Evolutionary conservation across 352 stramenopile genomes (phyloP).

Genomic region (Poterioochromonas sp.): DNA sequence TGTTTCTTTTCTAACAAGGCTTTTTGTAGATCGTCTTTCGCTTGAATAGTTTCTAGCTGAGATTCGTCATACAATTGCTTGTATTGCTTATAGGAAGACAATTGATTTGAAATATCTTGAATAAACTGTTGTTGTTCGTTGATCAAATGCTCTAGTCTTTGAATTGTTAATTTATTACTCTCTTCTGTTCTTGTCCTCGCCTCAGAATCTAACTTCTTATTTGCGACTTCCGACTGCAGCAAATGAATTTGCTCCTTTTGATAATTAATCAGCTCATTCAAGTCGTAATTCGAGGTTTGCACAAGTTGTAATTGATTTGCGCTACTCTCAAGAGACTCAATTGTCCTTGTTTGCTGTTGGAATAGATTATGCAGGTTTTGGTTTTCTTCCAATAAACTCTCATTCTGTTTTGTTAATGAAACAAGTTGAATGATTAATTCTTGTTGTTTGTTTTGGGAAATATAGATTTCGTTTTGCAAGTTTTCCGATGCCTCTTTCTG

Average conservation of each 20-base stretch:
- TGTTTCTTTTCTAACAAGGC: background rate
- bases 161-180: background rate
- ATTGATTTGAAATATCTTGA: background rate
- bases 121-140: constrained; percentile 4
- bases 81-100: background rate
- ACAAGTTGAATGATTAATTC: too few species aligned
- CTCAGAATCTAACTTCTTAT: background rate
- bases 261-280: too few species aligned
- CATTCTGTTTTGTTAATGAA: too few species aligned
- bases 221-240: background rate
- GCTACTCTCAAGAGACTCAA: too few species aligned
- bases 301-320: too few species aligned
- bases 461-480: too few species aligned
- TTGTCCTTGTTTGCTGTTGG: too few species aligned
- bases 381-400: too few species aligned
- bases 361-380: too few species aligned
- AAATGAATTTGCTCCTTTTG: too few species aligned
- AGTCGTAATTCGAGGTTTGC: too few species aligned
- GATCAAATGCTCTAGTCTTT: background rate
- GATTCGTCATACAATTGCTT: background rate
- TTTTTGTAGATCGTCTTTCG: background rate
- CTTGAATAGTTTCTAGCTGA: background rate
- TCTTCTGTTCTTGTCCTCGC: background rate
- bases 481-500: background rate
- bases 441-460: too few species aligned